Evolutionary conservation across 345 rosid genomes (phyloP).

Genomic region (Geranium rotundifolium): DNA sequence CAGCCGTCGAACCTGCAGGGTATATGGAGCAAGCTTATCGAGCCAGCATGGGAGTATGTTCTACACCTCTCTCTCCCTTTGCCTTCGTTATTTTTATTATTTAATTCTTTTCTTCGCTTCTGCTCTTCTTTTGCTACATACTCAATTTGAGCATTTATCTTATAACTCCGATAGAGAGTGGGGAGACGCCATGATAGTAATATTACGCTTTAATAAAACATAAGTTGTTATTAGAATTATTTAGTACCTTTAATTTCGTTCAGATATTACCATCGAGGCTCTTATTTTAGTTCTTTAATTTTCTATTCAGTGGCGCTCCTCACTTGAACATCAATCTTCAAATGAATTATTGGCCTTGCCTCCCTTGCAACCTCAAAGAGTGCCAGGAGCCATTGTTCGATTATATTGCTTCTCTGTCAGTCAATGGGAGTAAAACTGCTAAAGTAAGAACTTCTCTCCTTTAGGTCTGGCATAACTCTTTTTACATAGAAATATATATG

Average conservation of each 20-base stretch:
- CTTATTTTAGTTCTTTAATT: background rate
- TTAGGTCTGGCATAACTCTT: too few species aligned
- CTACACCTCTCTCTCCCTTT: background rate
- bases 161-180: too few species aligned
- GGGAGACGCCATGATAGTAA: too few species aligned
- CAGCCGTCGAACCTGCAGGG: slow-evolving; percentile 91
- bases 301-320: slow-evolving; percentile 60
- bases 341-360: slow-evolving; percentile 96
- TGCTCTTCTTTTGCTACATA: too few species aligned
- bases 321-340: slow-evolving; percentile 89
- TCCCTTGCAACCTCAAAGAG: slow-evolving; percentile 71
- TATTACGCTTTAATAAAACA: too few species aligned
- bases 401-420: slow-evolving; percentile 49
- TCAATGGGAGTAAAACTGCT: slow-evolving; percentile 79
- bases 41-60: slow-evolving; percentile 90
- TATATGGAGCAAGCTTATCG: slow-evolving; percentile 73
- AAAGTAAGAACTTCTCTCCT: slow-evolving; percentile 30
- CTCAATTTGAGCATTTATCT: too few species aligned
- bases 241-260: background rate
- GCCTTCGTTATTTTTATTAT: too few species aligned
- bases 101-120: background rate
- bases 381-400: slow-evolving; percentile 87
- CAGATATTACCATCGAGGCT: slow-evolving; percentile 2
- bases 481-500: too few species aligned
- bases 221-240: too few species aligned